Percentiles rank a stretch among this genome's conserved stretches.
Evolutionary conservation across 164 flowering plant genomes (phyloP).

Genomic region (Hamamelis virginiana): DNA sequence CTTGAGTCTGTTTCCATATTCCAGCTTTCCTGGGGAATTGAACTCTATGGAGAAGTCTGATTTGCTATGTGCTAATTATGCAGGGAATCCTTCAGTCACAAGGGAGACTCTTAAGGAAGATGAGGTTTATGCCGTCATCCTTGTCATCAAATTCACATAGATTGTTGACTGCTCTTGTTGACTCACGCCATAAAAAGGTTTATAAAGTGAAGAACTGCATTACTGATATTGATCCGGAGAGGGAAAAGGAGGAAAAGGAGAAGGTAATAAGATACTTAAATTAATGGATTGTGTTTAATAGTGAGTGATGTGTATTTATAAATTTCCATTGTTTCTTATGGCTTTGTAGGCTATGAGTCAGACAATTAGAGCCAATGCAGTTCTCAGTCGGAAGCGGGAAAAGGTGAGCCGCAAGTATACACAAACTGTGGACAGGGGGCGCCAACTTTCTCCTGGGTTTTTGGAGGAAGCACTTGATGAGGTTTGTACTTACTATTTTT

Average conservation of each 20-base stretch:
- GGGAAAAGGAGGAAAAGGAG: conserved; percentile 93
- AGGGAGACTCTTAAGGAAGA: conserved; percentile 81
- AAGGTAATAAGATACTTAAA: conserved; percentile 48
- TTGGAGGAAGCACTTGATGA: conserved; percentile 95
- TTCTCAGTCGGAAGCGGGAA: conserved; percentile 78
- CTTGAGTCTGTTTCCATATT: background rate
- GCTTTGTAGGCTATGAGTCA: conserved; percentile 78
- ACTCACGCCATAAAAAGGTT: conserved; percentile 92
- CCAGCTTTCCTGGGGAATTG: background rate
- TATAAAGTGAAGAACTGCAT: conserved; percentile 91
- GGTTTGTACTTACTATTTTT: conserved; percentile 35
- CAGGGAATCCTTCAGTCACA: conserved; percentile 98
- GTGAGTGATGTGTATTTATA: background rate
- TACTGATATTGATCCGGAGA: conserved; percentile 97
- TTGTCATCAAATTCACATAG: conserved; percentile 92
- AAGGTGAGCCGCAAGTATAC: conserved; percentile 82
- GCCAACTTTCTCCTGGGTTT: conserved; percentile 97
- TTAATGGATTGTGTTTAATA: conserved; percentile 1
- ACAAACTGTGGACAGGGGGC: conserved; percentile 63
- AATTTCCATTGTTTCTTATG: conserved; percentile 2
- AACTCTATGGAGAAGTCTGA: background rate
- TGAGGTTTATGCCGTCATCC: conserved; percentile 99
- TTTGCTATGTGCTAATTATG: conserved; percentile 11
- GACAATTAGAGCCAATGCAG: conserved; percentile 76
- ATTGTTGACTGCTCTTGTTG: conserved; percentile 91